phyloP scores from a whole-genome alignment of 1,139 yeast species.

The Lipomyces yarrowii region DNA sequence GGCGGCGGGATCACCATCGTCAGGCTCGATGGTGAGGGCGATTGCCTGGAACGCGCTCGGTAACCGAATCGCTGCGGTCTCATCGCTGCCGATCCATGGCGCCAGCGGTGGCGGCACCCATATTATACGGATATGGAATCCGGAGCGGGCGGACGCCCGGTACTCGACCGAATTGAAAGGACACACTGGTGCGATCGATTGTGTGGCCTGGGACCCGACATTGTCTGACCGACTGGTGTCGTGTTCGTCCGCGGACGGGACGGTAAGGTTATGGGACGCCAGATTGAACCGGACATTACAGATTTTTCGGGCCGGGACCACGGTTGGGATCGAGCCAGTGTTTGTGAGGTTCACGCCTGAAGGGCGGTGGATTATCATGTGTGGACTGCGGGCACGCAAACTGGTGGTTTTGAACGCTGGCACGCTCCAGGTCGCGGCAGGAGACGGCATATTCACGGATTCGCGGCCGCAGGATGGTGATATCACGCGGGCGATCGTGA shows the following conservation, averaged over 20 bases:
- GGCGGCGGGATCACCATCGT: not conserved
- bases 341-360: constrained; percentile 8
- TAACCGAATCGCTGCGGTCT: constrained; percentile 30
- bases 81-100: constrained; percentile 2
- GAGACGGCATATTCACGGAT: not conserved
- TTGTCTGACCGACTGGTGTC: constrained; percentile 30
- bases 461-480: constrained; percentile 20
- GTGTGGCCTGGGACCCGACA: constrained; percentile 34
- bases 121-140: constrained; percentile 33
- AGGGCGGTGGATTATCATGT: constrained; percentile 1
- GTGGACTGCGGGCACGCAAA: constrained; percentile 25
- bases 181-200: constrained; percentile 27
- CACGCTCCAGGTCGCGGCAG: constrained; percentile 8
- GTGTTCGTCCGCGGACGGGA: constrained; percentile 30
- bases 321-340: constrained; percentile 4
- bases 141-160: constrained; percentile 31
- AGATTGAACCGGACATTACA: constrained; percentile 11
- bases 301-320: not conserved
- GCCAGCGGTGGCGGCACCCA: constrained; percentile 2
- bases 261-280: constrained; percentile 34
- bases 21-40: constrained; percentile 10
- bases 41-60: constrained; percentile 35
- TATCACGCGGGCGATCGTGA: constrained; percentile 24
- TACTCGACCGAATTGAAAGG: constrained; percentile 31
- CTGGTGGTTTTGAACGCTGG: constrained; percentile 32